Base-by-base conservation (phyloP, 129 eudicot genomes). In the Glebionis coronaria region DNA sequence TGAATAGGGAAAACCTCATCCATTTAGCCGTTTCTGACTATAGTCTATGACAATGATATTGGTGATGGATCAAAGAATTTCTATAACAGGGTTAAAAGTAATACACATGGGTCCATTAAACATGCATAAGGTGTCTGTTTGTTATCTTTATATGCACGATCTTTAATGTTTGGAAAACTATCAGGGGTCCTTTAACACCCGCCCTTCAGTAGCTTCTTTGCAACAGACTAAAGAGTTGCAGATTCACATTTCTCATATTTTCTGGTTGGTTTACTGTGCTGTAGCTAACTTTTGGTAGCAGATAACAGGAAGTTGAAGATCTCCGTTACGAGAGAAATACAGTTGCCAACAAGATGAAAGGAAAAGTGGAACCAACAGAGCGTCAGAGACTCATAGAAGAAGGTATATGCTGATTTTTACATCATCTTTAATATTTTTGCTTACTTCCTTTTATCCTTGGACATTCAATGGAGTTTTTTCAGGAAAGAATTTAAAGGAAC, bases 311-410 rank as follows among this genome's bases (percentile, higher is more conserved):
- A 86, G 98, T 92, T 72, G 98, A 92, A 78, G 85, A 80, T 66
- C 95, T 84, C 44, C 95, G 98, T n/a, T 84, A 81, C 10, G 98
- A 92, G 72, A 84, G 98, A 76, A 92, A 92, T 84, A 78, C 42
- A 60, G 95, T 92, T 76, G 98, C 98, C 68, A 92, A 84, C 85
- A 88, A 86, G 84, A 92, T 92, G 96, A 92, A 92, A 85, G 98
- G 89, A 60, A 92, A 88, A 79, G 40, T 92, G n/a, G 96, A 92
- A 69, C 85, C 95, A 4, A 65, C 83, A 5, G 91, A 92, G 75
- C 98, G 96, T 60, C 98, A 92, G 65, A 92, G 71, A 62, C 88
- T 92, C 50, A 79, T 92, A 55, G 95, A 88, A 85, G 86, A 92
- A 83, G 98, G 98, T 92, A 67, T 31, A n/a, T 23, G 13, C 64